A percentile compares a stretch with the other conserved stretches of the same genome.
These are phyloP conservation scores for Cladosporium sp. DNA, from an alignment of 2,329 filamentous ascomycete genomes.

Conservation along the genomic window DNA sequence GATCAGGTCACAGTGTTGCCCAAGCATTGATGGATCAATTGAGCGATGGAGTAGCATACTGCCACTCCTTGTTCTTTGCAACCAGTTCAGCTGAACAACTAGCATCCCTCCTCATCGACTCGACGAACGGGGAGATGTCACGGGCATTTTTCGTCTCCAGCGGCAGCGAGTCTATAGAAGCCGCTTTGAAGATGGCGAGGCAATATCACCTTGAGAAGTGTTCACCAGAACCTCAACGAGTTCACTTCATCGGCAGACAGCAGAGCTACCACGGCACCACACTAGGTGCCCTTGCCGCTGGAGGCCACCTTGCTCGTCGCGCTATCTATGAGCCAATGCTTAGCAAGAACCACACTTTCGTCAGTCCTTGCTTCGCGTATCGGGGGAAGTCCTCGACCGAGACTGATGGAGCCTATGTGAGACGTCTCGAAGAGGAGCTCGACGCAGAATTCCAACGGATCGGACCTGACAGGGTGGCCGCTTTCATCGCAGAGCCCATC, in stretches of 20 bases:
- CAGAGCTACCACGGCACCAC: conserved; percentile 72
- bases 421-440: conserved; percentile 62
- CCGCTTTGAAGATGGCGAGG: conserved; percentile 64
- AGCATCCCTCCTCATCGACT: conserved; percentile 50
- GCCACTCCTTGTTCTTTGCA: conserved; percentile 60
- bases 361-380: conserved; percentile 69
- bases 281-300: conserved; percentile 64
- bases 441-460: conserved; percentile 65
- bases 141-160: conserved; percentile 59
- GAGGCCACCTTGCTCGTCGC: conserved; percentile 62
- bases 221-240: conserved; percentile 54
- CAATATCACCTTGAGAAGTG: conserved; percentile 65
- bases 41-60: conserved; percentile 56
- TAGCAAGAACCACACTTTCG: conserved; percentile 53
- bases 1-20: conserved; percentile 45
- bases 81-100: conserved; percentile 56
- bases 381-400: conserved; percentile 55
- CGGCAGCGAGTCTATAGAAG: conserved; percentile 68
- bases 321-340: conserved; percentile 63
- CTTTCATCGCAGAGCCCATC: conserved; percentile 72
- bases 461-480: conserved; percentile 66
- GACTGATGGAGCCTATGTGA: conserved; percentile 60
- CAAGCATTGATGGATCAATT: conserved; percentile 62
- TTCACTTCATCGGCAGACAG: conserved; percentile 63
- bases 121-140: conserved; percentile 54